Evolutionary conservation across 2,329 filamentous ascomycete species (phyloP).

Genomic region (Paecilomyces niveus): DNA sequence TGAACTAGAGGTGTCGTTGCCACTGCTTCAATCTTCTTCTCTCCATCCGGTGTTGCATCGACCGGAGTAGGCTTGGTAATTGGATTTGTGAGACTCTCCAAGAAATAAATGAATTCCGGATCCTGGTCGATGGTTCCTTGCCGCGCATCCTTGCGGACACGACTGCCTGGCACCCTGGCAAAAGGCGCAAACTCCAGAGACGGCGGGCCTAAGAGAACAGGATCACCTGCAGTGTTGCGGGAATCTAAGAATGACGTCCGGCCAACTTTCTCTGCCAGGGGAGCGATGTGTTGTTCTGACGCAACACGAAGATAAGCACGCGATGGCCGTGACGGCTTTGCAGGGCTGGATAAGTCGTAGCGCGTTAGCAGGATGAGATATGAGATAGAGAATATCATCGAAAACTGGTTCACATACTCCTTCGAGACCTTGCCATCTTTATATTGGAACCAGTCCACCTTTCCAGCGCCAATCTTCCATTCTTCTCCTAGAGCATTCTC

Average conservation of each 20-base stretch:
- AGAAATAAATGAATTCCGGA: slow-evolving; percentile 87
- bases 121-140: slow-evolving; percentile 97
- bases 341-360: slow-evolving; percentile 50
- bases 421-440: slow-evolving; percentile 69
- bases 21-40: slow-evolving; percentile 54
- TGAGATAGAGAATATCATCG: not conserved
- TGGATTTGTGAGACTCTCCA: slow-evolving; percentile 76
- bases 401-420: slow-evolving; percentile 53
- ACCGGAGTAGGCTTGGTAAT: slow-evolving; percentile 49
- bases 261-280: slow-evolving; percentile 65
- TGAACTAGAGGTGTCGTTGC: slow-evolving; percentile 86
- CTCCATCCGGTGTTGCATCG: slow-evolving; percentile 42
- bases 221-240: slow-evolving; percentile 64
- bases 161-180: slow-evolving; percentile 70
- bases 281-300: slow-evolving; percentile 59
- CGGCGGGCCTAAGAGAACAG: slow-evolving; percentile 70
- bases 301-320: slow-evolving; percentile 76
- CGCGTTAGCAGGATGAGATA: not conserved
- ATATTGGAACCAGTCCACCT: slow-evolving; percentile 76
- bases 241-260: slow-evolving; percentile 70
- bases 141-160: slow-evolving; percentile 69
- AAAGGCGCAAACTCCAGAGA: slow-evolving; percentile 75
- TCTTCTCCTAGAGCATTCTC: slow-evolving; percentile 63
- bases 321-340: slow-evolving; percentile 74
- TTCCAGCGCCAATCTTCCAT: slow-evolving; percentile 75